Percentiles rank a stretch among this genome's conserved stretches.
Conservation (phyloP, 305 asterid species). For the Fraxinus velutina region DNA sequence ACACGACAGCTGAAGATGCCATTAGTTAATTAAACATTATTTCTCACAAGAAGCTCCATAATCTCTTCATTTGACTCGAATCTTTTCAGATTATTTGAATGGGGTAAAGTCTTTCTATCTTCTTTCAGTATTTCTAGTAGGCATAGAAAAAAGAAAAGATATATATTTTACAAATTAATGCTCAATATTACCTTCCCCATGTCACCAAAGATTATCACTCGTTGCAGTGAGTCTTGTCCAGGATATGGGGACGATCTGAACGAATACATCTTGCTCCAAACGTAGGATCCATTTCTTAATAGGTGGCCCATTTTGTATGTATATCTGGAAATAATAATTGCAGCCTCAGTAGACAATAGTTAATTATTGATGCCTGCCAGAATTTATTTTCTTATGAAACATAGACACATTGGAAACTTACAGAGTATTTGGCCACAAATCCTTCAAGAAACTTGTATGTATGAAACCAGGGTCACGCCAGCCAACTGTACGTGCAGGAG, state of each 20-base stretch:
- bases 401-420: slow-evolving; percentile 26
- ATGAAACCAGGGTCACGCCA: slow-evolving; percentile 90
- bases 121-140: not conserved
- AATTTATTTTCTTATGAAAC: not conserved
- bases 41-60: not conserved
- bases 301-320: slow-evolving; percentile 72
- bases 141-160: not conserved
- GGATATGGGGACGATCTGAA: slow-evolving; percentile 85
- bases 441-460: slow-evolving; percentile 69
- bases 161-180: not conserved
- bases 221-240: slow-evolving; percentile 85
- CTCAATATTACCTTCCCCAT: slow-evolving; percentile 72
- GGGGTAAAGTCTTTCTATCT: not conserved
- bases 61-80: not conserved
- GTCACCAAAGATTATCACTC: slow-evolving; percentile 81
- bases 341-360: not conserved
- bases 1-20: not conserved
- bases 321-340: slow-evolving; percentile 45
- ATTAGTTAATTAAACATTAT: not conserved
- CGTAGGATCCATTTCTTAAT: slow-evolving; percentile 49
- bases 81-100: not conserved
- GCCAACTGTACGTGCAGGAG: slow-evolving; percentile 83
- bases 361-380: not conserved
- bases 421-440: slow-evolving; percentile 67
- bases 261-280: slow-evolving; percentile 68